Evolutionary conservation across 768 basidiomycete genomes (phyloP).

Genomic region (Lactarius sanguifluus): DNA sequence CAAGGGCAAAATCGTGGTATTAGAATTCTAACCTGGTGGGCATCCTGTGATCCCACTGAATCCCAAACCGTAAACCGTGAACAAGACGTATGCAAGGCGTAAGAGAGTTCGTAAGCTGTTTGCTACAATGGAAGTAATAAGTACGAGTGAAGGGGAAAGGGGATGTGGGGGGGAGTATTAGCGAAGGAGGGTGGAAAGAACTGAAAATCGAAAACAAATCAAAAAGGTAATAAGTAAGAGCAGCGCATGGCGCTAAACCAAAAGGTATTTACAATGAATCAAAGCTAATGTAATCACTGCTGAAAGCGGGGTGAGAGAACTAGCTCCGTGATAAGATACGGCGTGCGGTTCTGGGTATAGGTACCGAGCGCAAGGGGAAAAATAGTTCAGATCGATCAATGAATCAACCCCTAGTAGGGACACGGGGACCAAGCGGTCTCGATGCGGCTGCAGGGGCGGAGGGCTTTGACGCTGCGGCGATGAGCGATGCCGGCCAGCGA

Average conservation of each 20-base stretch:
- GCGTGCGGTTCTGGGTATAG: constrained; percentile 29
- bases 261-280: constrained; percentile 27
- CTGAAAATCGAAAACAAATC: constrained; percentile 10
- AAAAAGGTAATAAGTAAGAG: constrained; percentile 32
- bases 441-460: constrained; percentile 22
- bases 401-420: constrained; percentile 19
- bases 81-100: constrained; percentile 28
- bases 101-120: constrained; percentile 26
- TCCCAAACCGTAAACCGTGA: constrained; percentile 20
- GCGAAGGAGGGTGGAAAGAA: constrained; percentile 3
- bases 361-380: constrained; percentile 23
- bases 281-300: constrained; percentile 29
- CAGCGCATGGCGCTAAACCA: constrained; percentile 23
- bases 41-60: constrained; percentile 26
- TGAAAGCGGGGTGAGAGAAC: constrained; percentile 22
- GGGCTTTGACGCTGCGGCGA: constrained; percentile 20
- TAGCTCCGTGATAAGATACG: constrained; percentile 31
- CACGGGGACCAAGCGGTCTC: constrained; percentile 28
- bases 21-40: constrained; percentile 22
- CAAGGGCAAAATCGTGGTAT: constrained; percentile 22
- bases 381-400: constrained; percentile 25
- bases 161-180: constrained; percentile 20
- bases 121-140: constrained; percentile 27
- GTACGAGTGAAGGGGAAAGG: constrained; percentile 20
- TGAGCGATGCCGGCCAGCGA: constrained; percentile 21